A percentile compares a stretch with the other conserved stretches of the same genome.
These are phyloP conservation scores for Aureobasidium lini DNA, from an alignment of 2,329 filamentous ascomycete species.

Conservation along the genomic window DNA sequence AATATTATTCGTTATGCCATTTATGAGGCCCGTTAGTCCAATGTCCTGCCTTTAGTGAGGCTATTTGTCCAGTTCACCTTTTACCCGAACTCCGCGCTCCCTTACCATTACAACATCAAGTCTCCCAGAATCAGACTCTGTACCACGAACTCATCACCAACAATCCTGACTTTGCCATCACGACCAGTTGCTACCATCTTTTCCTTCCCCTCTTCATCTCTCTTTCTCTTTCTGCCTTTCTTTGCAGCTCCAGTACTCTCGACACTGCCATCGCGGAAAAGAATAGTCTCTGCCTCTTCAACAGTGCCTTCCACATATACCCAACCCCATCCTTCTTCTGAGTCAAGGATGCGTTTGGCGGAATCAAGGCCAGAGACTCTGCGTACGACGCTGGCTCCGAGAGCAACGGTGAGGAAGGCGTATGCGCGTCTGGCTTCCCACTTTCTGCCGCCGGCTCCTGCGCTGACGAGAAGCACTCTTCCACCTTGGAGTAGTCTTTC, in stretches of 20 bases:
- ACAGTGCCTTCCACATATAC: constrained; percentile 59
- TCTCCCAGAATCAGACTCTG: constrained; percentile 86
- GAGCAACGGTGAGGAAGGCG: constrained; percentile 68
- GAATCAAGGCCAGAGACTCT: constrained; percentile 59
- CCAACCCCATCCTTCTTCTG: constrained; percentile 61
- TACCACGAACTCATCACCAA: constrained; percentile 80
- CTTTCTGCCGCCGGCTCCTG: constrained; percentile 46
- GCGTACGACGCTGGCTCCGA: constrained; percentile 63
- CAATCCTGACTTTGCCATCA: constrained; percentile 53
- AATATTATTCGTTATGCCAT: too few relatives aligned
- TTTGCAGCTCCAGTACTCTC: neutral
- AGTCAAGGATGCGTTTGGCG: constrained; percentile 52
- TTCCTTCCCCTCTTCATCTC: constrained; percentile 25
- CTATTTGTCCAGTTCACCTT: too few relatives aligned
- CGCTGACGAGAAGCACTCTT: constrained; percentile 31
- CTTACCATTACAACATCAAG: constrained; percentile 52
- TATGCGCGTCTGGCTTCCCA: constrained; percentile 61
- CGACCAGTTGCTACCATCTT: constrained; percentile 25
- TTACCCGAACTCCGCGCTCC: neutral
- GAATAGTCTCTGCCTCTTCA: constrained; percentile 45
- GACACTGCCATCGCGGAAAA: constrained; percentile 33
- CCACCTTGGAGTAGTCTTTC: constrained; percentile 22
- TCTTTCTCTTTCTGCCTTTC: constrained; percentile 3
- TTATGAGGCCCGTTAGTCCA: too few relatives aligned
- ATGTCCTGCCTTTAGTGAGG: too few relatives aligned